Percentiles rank a stretch among this genome's conserved stretches.
These are phyloP conservation scores for Apiospora rasikravindrae DNA, from an alignment of 2,329 filamentous ascomycete species.

Conservation along the genomic window DNA sequence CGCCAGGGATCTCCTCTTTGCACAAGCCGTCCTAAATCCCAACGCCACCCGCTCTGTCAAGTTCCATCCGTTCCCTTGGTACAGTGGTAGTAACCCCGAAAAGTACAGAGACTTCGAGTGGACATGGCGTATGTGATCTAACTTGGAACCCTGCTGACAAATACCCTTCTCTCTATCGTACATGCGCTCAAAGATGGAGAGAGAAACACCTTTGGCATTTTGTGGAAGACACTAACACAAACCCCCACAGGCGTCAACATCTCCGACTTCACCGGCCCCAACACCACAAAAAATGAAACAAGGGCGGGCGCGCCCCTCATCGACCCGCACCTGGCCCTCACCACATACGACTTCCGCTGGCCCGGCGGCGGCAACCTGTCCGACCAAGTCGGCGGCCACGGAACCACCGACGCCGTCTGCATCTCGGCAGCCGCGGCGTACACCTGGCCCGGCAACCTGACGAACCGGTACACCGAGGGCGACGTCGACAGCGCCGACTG, in stretches of 20 bases:
- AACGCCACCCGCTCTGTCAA: constrained; percentile 5
- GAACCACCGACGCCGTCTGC: background rate
- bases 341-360: constrained; percentile 9
- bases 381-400: background rate
- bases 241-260: background rate
- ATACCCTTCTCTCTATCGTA: background rate
- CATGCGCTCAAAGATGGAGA: background rate
- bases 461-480: background rate
- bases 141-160: no score
- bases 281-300: no score
- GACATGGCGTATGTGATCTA: background rate
- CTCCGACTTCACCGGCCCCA: background rate
- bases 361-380: constrained; percentile 2
- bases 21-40: background rate
- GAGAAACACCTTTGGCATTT: fast-evolving
- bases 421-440: background rate
- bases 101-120: background rate
- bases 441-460: background rate
- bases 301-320: background rate
- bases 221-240: background rate
- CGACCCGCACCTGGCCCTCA: background rate
- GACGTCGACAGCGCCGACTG: background rate
- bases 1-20: background rate
- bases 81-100: background rate
- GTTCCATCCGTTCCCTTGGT: background rate